A percentile compares a stretch with the other conserved stretches of the same genome.
These are phyloP conservation scores for Hypomontagnella submonticulosa DNA, from an alignment of 495 filamentous ascomycete genomes.

Conservation along the genomic window DNA sequence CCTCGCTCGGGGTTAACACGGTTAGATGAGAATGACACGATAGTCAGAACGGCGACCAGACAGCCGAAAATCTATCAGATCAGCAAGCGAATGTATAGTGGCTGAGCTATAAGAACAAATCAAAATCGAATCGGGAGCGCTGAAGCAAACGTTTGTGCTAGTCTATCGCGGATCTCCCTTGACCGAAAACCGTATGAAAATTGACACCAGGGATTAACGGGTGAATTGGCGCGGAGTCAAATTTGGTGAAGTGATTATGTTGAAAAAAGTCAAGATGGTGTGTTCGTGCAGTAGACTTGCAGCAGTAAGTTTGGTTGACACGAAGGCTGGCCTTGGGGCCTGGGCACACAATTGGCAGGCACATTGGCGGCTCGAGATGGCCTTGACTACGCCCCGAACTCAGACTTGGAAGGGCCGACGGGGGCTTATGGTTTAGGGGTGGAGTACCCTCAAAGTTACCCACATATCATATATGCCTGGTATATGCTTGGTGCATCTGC, in stretches of 20 bases:
- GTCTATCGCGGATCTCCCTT: slow-evolving; percentile 33
- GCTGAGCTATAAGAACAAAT: neutral
- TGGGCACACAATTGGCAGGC: neutral
- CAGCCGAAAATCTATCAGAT: slow-evolving; percentile 27
- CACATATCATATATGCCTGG: neutral
- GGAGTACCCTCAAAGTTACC: slow-evolving; percentile 19
- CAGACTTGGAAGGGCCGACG: slow-evolving; percentile 11
- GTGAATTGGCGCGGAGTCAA: slow-evolving; percentile 41
- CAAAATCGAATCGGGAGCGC: slow-evolving; percentile 8
- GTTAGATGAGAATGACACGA: slow-evolving; percentile 17
- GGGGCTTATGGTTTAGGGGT: slow-evolving; percentile 26
- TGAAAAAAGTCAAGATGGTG: slow-evolving; percentile 38
- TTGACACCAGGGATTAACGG: slow-evolving; percentile 31
- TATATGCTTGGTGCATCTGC: neutral
- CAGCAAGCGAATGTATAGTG: slow-evolving; percentile 24
- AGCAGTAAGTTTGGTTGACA: slow-evolving; percentile 32
- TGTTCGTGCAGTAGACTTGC: slow-evolving; percentile 19
- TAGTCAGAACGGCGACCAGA: slow-evolving; percentile 14
- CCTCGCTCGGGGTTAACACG: slow-evolving; percentile 23
- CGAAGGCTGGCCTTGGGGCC: slow-evolving; percentile 28
- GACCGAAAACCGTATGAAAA: slow-evolving; percentile 23
- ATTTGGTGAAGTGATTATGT: slow-evolving; percentile 40
- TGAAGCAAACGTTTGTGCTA: slow-evolving; percentile 3
- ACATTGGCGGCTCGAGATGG: slow-evolving; percentile 21
- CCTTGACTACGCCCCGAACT: slow-evolving; percentile 13